These are phyloP conservation scores for Haplosporangium gracile DNA, from an alignment of 192 early-diverging fungal species.

Conservation along the genomic window DNA sequence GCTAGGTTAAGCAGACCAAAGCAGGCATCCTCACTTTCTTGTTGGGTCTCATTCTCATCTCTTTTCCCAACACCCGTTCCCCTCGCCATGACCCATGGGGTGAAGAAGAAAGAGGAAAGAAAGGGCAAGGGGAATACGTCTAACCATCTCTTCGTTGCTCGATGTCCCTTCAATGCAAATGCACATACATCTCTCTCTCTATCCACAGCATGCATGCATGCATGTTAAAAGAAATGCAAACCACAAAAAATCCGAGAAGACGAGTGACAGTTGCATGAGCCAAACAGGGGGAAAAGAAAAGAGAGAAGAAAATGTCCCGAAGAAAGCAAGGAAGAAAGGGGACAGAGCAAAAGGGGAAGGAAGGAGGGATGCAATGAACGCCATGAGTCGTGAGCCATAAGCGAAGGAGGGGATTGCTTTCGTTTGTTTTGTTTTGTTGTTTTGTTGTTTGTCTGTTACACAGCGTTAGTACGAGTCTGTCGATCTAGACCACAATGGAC, in stretches of 20 bases:
- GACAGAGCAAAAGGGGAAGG: background rate
- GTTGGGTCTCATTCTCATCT: background rate
- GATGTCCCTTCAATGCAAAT: background rate
- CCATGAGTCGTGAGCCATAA: no score
- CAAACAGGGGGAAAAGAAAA: background rate
- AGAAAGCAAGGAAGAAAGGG: background rate
- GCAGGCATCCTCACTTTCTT: background rate
- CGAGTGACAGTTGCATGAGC: no score
- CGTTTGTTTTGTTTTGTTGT: no score
- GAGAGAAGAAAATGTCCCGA: background rate
- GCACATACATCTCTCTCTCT: no score
- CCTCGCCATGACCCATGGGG: background rate
- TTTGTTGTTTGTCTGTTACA: no score
- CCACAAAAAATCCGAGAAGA: background rate
- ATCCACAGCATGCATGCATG: background rate
- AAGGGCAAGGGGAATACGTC: background rate
- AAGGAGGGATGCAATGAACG: background rate
- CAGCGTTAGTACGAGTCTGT: no score
- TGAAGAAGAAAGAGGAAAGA: background rate
- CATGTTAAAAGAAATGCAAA: background rate
- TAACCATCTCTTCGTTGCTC: no score
- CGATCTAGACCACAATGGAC: no score
- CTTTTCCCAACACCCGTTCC: background rate
- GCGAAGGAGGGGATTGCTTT: no score
- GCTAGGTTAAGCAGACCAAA: background rate